Base-by-base conservation (phyloP, 2,329 filamentous ascomycete genomes). In the Penicillium glabrum region DNA sequence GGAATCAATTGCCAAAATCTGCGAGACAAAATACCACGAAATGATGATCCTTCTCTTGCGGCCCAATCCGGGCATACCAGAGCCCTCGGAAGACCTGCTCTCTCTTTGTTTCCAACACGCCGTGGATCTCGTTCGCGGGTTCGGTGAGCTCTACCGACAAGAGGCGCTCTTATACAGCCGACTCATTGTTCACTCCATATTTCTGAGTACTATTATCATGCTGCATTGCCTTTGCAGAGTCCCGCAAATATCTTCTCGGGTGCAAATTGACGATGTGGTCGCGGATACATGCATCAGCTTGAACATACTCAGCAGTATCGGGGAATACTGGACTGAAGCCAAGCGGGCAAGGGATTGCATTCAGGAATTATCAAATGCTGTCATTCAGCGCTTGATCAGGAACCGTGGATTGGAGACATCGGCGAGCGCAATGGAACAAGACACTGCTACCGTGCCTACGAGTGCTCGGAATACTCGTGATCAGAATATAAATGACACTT, bases 281-380 rank as follows among this genome's bases (percentile, higher is more conserved):
- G 69, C 68, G 0, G 76, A 80, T 24, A 63, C 82, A 11, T 74
- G 74, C 23, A 72, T 75, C 1, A 71, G 78, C 0, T 67, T 80
- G 11, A 80, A 79, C 14, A 74, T 83, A 0, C 67, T 84, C 2
- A 81, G 81, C 37, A 81, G 81, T 1, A 77, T 76, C 3, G 81
- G 79, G 1, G 81, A 83, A 55, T 77, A 83, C 56, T 84, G 81
- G 80, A 70, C 75, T 0, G 80, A 80, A 5, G 81, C 80, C 19
- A 65, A 64, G 27, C 56, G 67, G 13, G 68, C 69, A 5, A 61
- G 69, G 7, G 69, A 72, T 39, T 72, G 69, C 24, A 64, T 72
- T 14, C 66, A 69, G 19, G 67, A 71, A 13, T 35, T 72, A 37
- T 70, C 65, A 1, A 56, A 59, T n/a, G 61, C 63, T 10, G 72